Evolutionary conservation across 352 stramenopile genomes (phyloP), one percentile per base, ranked within the genome.

Genomic region (Blastocystis hominis): DNA sequence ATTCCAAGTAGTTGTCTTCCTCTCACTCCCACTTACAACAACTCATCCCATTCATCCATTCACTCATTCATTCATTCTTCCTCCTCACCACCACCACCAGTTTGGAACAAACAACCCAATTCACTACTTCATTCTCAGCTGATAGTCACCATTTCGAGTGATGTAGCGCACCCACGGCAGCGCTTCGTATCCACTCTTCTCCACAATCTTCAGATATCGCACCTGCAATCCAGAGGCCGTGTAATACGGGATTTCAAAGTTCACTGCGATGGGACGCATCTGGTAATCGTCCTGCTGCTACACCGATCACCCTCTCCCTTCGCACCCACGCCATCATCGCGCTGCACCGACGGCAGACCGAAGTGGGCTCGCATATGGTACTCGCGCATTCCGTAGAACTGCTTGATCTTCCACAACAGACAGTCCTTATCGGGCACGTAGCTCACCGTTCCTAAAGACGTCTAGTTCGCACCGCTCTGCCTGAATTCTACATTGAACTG

Each of bases 291-390:
- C 88, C 66, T 89, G 55, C 38, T 91, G 40, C 56, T 91, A 86
- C 63, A 42, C 61, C n/a, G n/a, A 3, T 64, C 50, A 88, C 17
- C 10, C 54, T 46, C 17, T 20, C 38, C 34, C 47, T 55, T 3
- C 10, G 20, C 7, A 88, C 86, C 24, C 88, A 92, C 91, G 30
- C 92, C 88, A 89, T 94, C 92, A 17, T 91, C 89, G 24, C 90
- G 88, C 88, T 94, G 96, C 76, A 99, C 97, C 81, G 93, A 97
- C 4, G 96, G 97, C 20, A 99, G 91, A 47, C 96, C 96, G 91
- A 99, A 99, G 89, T 99, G 96, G 9, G 97, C 97, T 64, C 96
- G 92, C 97, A 99, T 99, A n/a, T 98, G 91, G 89, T 98, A 98
- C 91, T 99, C 96, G 75, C 95, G 91, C 75, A 94, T 93, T 15